Conservation (phyloP, 768 basidiomycete genomes). For the Tulasnella sp. region DNA sequence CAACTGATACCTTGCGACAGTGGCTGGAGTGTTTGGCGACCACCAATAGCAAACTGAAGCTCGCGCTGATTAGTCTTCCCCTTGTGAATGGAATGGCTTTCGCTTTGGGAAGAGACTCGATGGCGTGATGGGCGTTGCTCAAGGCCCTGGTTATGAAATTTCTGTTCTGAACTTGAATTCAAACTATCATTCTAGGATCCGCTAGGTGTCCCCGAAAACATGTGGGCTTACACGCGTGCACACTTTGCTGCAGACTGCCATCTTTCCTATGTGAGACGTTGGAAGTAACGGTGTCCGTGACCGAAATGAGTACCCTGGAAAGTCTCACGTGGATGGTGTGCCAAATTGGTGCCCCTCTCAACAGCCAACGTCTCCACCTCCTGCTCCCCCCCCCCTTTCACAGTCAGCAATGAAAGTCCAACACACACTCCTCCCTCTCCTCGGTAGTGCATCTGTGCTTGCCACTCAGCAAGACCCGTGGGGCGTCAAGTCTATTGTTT, state of each 20-base stretch:
- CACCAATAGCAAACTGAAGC: not conserved
- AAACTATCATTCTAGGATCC: not conserved
- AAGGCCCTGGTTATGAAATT: not conserved
- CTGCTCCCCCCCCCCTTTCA: not conserved
- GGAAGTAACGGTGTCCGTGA: not conserved
- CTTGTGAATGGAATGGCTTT: not conserved
- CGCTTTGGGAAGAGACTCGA: not conserved
- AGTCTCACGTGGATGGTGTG: not conserved
- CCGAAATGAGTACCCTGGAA: not conserved
- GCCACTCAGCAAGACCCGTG: constrained; percentile 14
- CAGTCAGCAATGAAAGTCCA: constrained; percentile 23
- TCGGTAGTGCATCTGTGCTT: not conserved
- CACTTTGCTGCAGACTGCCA: no score
- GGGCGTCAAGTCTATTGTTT: not conserved
- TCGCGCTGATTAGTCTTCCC: not conserved
- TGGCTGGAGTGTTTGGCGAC: not conserved
- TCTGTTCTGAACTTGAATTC: not conserved
- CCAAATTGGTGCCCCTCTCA: not conserved
- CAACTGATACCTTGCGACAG: not conserved
- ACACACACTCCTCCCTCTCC: constrained; percentile 14
- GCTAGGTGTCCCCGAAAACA: no score
- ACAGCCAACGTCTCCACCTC: not conserved
- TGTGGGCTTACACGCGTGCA: no score
- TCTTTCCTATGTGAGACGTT: not conserved
- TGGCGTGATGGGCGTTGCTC: not conserved